These are phyloP conservation scores for Ustilago crameri DNA, from an alignment of 1,284 basidiomycete genomes.

Conservation along the genomic window DNA sequence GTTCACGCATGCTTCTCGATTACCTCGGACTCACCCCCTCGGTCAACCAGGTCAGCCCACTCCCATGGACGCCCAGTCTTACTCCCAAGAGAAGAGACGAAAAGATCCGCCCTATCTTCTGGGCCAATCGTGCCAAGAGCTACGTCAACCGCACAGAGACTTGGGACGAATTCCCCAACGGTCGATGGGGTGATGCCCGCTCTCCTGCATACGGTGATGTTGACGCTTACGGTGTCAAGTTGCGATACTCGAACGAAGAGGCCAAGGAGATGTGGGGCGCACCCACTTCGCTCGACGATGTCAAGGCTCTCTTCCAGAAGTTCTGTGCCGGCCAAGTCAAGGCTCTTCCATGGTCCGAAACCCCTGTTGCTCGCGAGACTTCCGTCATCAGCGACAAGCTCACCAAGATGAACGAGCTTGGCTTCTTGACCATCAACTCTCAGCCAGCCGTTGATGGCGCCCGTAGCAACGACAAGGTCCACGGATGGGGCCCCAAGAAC, in stretches of 20 bases:
- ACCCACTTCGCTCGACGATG: slow-evolving; percentile 49
- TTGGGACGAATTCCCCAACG: slow-evolving; percentile 99
- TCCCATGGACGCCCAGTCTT: slow-evolving; percentile 66
- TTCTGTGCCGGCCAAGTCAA: slow-evolving; percentile 69
- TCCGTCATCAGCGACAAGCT: slow-evolving; percentile 82
- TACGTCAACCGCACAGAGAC: slow-evolving; percentile 67
- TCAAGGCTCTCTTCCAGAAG: slow-evolving; percentile 67
- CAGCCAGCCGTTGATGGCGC: slow-evolving; percentile 91
- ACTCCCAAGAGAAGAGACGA: slow-evolving; percentile 67
- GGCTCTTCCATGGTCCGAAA: slow-evolving; percentile 96
- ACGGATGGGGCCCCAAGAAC: slow-evolving; percentile 68
- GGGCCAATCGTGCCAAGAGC: slow-evolving; percentile 66
- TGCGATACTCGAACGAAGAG: slow-evolving; percentile 78
- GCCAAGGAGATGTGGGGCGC: slow-evolving; percentile 70
- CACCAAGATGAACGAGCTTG: slow-evolving; percentile 84
- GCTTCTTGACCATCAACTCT: slow-evolving; percentile 94
- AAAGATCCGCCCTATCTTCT: slow-evolving; percentile 67
- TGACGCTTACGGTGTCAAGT: slow-evolving; percentile 81
- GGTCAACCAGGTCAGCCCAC: slow-evolving; percentile 62
- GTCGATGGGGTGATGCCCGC: slow-evolving; percentile 94
- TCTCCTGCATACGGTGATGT: slow-evolving; percentile 97
- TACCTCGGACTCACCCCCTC: slow-evolving; percentile 63
- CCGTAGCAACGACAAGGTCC: slow-evolving; percentile 78
- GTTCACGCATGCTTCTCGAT: slow-evolving; percentile 67
- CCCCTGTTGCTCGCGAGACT: slow-evolving; percentile 85